Percentiles rank a stretch among this genome's conserved stretches.
Conservation (phyloP, 805 yeast species). For the Candida ficus region DNA sequence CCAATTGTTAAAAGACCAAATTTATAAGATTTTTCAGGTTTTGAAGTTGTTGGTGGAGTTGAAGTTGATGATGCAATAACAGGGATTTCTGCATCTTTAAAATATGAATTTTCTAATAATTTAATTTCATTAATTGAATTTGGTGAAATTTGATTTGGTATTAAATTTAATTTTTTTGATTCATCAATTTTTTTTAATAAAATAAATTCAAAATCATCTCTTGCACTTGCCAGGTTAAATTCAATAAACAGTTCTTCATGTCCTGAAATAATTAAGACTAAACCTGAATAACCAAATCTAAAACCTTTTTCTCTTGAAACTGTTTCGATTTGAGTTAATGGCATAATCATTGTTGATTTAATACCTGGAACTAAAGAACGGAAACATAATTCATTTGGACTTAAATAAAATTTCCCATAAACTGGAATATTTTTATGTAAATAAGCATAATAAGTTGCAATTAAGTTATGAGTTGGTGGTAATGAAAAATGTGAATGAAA, state of each 20-base stretch:
- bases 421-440: slow-evolving; percentile 67
- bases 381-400: slow-evolving; percentile 67
- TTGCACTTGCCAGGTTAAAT: slow-evolving; percentile 53
- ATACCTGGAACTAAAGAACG: slow-evolving; percentile 75
- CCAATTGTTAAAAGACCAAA: slow-evolving; percentile 84
- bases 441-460: slow-evolving; percentile 68
- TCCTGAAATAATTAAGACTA: slow-evolving; percentile 65
- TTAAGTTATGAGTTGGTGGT: slow-evolving; percentile 41
- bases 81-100: slow-evolving; percentile 55
- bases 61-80: slow-evolving; percentile 60
- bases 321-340: slow-evolving; percentile 65
- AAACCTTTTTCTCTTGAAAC: slow-evolving; percentile 65
- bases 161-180: too few relatives aligned
- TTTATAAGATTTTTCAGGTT: slow-evolving; percentile 49
- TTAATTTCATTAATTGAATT: too few relatives aligned
- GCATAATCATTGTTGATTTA: slow-evolving; percentile 76
- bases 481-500: slow-evolving; percentile 66
- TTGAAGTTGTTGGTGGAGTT: slow-evolving; percentile 47
- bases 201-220: slow-evolving; percentile 69
- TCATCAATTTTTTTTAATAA: slow-evolving; percentile 37
- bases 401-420: slow-evolving; percentile 79
- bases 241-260: slow-evolving; percentile 76
- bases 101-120: slow-evolving; percentile 63
- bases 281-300: slow-evolving; percentile 63
- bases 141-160: too few relatives aligned